phyloP scores from a whole-genome alignment of 495 filamentous ascomycete species.

The Penicillium crystallinum region DNA sequence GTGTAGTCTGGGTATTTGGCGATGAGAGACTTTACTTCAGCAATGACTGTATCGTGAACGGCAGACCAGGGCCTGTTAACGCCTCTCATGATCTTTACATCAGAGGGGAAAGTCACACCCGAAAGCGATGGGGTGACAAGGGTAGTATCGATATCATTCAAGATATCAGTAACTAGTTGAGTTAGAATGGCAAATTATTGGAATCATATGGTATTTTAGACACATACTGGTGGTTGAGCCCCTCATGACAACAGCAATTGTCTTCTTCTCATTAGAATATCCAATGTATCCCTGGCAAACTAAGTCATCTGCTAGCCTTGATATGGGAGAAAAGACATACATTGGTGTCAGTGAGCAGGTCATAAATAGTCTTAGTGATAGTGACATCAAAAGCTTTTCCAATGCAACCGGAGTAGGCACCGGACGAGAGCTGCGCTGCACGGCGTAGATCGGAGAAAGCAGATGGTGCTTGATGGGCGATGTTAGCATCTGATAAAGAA shows the following conservation, averaged over 20 bases:
- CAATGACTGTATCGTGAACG: slow-evolving; percentile 27
- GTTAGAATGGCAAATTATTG: not conserved
- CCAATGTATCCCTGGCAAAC: slow-evolving; percentile 23
- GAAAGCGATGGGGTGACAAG: slow-evolving; percentile 28
- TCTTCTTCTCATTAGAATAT: slow-evolving; percentile 24
- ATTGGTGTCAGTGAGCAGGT: slow-evolving; percentile 25
- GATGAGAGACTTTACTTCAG: slow-evolving; percentile 25
- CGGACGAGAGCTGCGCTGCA: slow-evolving; percentile 32
- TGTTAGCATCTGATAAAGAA: not conserved
- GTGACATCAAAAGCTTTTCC: slow-evolving; percentile 29
- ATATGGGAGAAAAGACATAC: not conserved
- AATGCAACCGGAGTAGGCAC: slow-evolving; percentile 27
- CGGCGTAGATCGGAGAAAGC: slow-evolving; percentile 22
- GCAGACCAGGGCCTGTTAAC: slow-evolving; percentile 26
- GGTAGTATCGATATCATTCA: slow-evolving; percentile 32
- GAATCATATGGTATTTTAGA: not conserved
- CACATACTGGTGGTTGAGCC: slow-evolving; percentile 25
- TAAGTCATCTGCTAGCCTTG: not conserved
- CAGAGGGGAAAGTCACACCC: slow-evolving; percentile 27
- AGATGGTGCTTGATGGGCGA: slow-evolving; percentile 14
- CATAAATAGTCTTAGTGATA: slow-evolving; percentile 27
- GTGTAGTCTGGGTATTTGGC: slow-evolving; percentile 25
- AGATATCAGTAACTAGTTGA: slow-evolving; percentile 23
- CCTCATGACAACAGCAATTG: slow-evolving; percentile 29
- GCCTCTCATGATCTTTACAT: slow-evolving; percentile 27